Conservation (phyloP, 2,329 filamentous ascomycete genomes). For the Amauroascus niger region DNA sequence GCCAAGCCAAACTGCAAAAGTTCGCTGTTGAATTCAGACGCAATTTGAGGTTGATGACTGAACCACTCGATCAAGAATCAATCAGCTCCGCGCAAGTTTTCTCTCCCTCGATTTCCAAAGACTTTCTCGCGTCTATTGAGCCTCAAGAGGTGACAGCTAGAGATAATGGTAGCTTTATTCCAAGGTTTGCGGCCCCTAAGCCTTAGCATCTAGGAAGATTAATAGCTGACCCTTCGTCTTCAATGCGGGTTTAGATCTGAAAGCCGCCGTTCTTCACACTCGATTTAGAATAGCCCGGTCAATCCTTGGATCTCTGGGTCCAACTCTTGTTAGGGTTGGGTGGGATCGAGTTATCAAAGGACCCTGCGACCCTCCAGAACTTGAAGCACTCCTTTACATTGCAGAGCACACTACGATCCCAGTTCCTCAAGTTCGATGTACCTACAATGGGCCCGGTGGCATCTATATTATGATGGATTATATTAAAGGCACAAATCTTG, state of each 20-base stretch:
- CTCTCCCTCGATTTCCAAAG: not conserved
- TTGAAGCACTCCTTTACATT: slow-evolving; percentile 17
- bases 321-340: slow-evolving; percentile 13
- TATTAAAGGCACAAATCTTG: slow-evolving; percentile 3
- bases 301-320: slow-evolving; percentile 15
- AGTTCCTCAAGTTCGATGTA: slow-evolving; percentile 14
- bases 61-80: not conserved
- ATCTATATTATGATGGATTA: slow-evolving; percentile 11
- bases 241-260: slow-evolving; percentile 11
- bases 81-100: not conserved
- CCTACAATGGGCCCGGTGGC: slow-evolving; percentile 14
- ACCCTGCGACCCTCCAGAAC: slow-evolving; percentile 15
- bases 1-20: too few relatives aligned
- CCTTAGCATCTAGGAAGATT: not conserved
- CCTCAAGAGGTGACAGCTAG: not conserved
- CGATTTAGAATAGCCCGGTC: slow-evolving; percentile 15
- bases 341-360: slow-evolving; percentile 15
- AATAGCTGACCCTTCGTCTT: not conserved
- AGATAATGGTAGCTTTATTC: slow-evolving; percentile 3
- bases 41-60: too few relatives aligned
- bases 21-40: too few relatives aligned
- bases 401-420: slow-evolving; percentile 15
- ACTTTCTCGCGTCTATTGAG: not conserved
- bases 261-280: slow-evolving; percentile 15
- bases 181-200: slow-evolving; percentile 1